These are phyloP conservation scores for Cyclocybe aegerita DNA, from an alignment of 768 basidiomycete genomes.

Conservation along the genomic window DNA sequence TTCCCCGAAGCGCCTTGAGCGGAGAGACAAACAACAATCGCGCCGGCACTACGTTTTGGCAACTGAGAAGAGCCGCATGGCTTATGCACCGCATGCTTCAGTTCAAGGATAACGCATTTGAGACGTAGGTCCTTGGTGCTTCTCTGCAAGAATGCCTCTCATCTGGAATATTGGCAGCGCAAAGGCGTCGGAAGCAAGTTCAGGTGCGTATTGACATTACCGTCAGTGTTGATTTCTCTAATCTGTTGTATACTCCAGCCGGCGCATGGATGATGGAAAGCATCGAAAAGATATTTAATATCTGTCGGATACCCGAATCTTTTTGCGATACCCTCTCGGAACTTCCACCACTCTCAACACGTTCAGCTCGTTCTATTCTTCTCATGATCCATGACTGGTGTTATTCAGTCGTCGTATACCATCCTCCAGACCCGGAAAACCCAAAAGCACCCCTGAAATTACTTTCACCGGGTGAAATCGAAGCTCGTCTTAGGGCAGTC, in stretches of 20 bases:
- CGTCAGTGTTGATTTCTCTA: neutral
- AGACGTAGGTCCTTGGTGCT: constrained; percentile 46
- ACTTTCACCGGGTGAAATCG: constrained; percentile 39
- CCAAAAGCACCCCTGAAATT: constrained; percentile 28
- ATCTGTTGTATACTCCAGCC: constrained; percentile 17
- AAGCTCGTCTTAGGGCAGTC: constrained; percentile 40
- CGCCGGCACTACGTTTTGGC: constrained; percentile 70
- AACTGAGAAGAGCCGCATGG: constrained; percentile 84
- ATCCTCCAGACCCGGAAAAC: constrained; percentile 24
- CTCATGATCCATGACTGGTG: constrained; percentile 77
- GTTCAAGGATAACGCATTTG: constrained; percentile 61
- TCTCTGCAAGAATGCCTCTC: neutral
- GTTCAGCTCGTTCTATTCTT: constrained; percentile 56
- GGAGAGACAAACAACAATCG: constrained; percentile 37
- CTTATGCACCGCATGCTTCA: constrained; percentile 68
- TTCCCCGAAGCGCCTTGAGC: constrained; percentile 46
- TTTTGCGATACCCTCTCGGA: constrained; percentile 65
- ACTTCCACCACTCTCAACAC: constrained; percentile 40
- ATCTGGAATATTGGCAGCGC: neutral
- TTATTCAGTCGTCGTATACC: constrained; percentile 73
- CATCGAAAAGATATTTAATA: constrained; percentile 69
- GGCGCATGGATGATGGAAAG: constrained; percentile 66
- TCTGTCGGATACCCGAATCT: constrained; percentile 69
- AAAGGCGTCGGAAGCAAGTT: constrained; percentile 60
- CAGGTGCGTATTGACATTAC: constrained; percentile 40